These are phyloP conservation scores for Microthlaspi erraticum DNA, from an alignment of 345 rosid species.

Conservation along the genomic window DNA sequence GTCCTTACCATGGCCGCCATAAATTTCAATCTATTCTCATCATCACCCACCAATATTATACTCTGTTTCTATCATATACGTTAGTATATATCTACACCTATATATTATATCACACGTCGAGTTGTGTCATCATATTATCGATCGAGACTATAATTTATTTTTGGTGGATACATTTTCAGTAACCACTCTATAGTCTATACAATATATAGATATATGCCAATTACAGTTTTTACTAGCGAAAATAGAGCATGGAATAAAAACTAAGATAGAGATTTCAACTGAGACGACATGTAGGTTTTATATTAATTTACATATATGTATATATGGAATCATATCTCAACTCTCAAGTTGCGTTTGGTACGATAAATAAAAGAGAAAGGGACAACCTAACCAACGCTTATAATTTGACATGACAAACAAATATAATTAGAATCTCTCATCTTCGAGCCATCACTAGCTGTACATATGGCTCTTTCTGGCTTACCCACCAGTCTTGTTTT, in stretches of 20 bases:
- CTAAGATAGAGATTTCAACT: neutral
- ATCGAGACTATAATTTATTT: neutral
- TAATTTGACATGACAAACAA: conserved; percentile 37
- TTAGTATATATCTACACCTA: neutral
- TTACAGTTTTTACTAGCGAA: neutral
- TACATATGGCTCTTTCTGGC: conserved; percentile 44
- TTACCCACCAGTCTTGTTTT: conserved; percentile 39
- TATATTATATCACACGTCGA: conserved; percentile 14
- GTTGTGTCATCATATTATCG: neutral
- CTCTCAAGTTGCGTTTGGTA: conserved; percentile 41
- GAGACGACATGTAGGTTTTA: conserved; percentile 14
- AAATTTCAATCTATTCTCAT: conserved; percentile 34
- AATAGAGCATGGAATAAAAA: neutral
- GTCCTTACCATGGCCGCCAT: conserved; percentile 36
- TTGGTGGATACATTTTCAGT: neutral
- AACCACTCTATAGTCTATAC: neutral
- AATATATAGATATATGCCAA: neutral
- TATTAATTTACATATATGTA: conserved; percentile 23
- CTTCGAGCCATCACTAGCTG: conserved; percentile 45
- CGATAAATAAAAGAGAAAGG: conserved; percentile 45
- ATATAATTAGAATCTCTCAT: conserved; percentile 34
- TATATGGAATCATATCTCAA: conserved; percentile 31
- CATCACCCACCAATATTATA: conserved; percentile 35
- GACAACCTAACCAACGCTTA: conserved; percentile 46
- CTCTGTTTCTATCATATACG: neutral